Base-by-base conservation (phyloP, 257 asterid genomes). In the Leptodermis oblonga region DNA sequence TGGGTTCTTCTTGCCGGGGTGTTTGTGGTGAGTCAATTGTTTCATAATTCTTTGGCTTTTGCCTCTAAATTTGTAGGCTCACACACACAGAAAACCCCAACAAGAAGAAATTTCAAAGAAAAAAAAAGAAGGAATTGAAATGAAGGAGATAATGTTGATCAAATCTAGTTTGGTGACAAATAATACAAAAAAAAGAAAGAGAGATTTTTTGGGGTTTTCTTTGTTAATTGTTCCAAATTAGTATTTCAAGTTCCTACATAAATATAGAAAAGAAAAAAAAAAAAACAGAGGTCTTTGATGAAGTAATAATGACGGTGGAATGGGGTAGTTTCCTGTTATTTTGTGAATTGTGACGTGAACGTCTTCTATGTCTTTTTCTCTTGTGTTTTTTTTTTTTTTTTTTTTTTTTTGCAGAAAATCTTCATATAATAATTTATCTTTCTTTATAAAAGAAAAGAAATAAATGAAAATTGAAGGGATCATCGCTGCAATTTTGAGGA, bases 31-130 rank as follows among this genome's bases (percentile, higher is more conserved):
- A 58, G 45, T 39, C n/a, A 79, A 26, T 55, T 52, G 79, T 71
- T 86, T 90, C 97, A 88, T 87, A n/a, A 4, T 71, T 72, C 46
- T 64, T 4, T 26, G 23, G 23, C 14, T 7, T 7, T 17, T 22
- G 43, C 17, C 30, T 22, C n/a, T 4, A 43, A 22, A 30, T 48
- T 48, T 15, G 60, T 39, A 1, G 70, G 22, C 12, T 31, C n/a
- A 48, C 23, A 48, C 20, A n/a, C 37, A 62, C 46, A 7, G 31
- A 39, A 54, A 28, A 37, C 61, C 61, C 68, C 61, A 43, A 58
- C 18, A 15, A 10, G 14, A 4, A 20, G 53, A 37, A 25, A 4
- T n/a, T 9, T 39, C 45, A 39, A 39, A 39, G 45, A 8, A 23
- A 23, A 10, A 23, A 5, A 4, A 1, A 6, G 34, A 20, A 20